A percentile compares a stretch with the other conserved stretches of the same genome.
phyloP scores from a whole-genome alignment of 139 green algal species.

The Chlorella ohadii region DNA sequence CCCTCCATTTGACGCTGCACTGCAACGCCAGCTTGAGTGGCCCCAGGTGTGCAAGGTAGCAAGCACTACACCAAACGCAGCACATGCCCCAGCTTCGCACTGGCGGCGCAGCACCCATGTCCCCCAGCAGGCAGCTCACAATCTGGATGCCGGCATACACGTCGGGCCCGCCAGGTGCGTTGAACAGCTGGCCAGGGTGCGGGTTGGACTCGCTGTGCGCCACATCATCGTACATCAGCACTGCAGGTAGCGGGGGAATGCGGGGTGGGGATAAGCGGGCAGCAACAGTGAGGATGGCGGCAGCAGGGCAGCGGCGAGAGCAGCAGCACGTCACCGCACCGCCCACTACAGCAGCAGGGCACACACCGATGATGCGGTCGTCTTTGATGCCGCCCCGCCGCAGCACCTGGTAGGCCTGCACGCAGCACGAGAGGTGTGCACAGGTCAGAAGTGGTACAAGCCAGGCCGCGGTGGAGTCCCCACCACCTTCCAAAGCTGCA shows the following conservation, averaged over 20 bases:
- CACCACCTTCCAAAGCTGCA: background rate
- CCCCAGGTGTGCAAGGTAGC: no score
- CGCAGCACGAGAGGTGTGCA: background rate
- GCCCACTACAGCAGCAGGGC: conserved; percentile 36
- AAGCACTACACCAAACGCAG: no score
- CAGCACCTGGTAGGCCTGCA: conserved; percentile 86
- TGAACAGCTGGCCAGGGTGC: conserved; percentile 88
- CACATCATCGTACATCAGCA: conserved; percentile 95
- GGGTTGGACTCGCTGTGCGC: conserved; percentile 77
- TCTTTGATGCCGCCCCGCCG: conserved; percentile 53
- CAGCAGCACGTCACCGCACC: background rate
- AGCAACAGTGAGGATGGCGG: background rate
- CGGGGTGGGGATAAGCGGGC: no score
- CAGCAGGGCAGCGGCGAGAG: background rate
- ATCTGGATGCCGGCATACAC: conserved; percentile 86
- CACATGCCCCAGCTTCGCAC: no score
- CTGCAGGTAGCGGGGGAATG: no score
- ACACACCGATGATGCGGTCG: conserved; percentile 57
- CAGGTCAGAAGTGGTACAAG: no score
- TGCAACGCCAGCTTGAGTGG: no score
- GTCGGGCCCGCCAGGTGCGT: conserved; percentile 84
- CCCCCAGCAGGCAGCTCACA: conserved; percentile 27
- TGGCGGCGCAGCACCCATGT: no score
- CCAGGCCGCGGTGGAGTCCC: background rate
- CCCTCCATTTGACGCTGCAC: no score